Evolutionary conservation across 495 filamentous ascomycete genomes (phyloP), one percentile per base, ranked within the genome.

Genomic region (Hypoxylon lienhwacheense): DNA sequence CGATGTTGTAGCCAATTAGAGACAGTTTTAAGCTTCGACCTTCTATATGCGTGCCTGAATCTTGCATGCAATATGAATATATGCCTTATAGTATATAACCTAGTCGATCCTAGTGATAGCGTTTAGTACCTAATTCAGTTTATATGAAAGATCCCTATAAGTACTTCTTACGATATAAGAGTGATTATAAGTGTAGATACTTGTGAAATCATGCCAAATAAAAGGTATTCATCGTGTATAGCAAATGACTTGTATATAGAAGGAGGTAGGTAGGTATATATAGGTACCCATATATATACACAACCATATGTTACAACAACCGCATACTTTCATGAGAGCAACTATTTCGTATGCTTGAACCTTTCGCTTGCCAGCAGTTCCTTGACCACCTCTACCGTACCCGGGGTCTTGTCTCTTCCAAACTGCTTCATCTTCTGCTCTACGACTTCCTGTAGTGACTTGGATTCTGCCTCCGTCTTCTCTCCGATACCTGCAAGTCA

Each of bases 401-500:
- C 71, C 14, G 66, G 29, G 14, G 66, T 76, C 60, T 81, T 77
- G 39, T 75, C 73, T 36, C 80, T 76, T 37, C 82, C 85, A 39
- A 90, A 82, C 48, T 82, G 80, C 5, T 77, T 70, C 72, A 87
- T 84, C 61, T 84, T 83, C 21, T 80, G 70, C 33, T 84, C 76
- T 34, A 89, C 67, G 16, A 78, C 71, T 53, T 82, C 73, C 61
- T 83, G 77, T 45, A 88, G 67, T 34, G 84, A 78, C 45, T 79
- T 66, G 35, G 81, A 59, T 33, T 75, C 71, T 17, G 74, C 71
- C 55, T 89, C 85, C 82, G 90, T 83, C 14, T 74, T 70, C 69
- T 86, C 83, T 24, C 74, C 80, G 36, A 85, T 80, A 53, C 80
- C 89, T 92, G 53, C 31, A 22, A 3, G 29, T 63, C n/a, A 21